A percentile compares a stretch with the other conserved stretches of the same genome.
Evolutionary conservation across 148 eudicot genomes (phyloP).

Genomic region (Camellia granthamiana): DNA sequence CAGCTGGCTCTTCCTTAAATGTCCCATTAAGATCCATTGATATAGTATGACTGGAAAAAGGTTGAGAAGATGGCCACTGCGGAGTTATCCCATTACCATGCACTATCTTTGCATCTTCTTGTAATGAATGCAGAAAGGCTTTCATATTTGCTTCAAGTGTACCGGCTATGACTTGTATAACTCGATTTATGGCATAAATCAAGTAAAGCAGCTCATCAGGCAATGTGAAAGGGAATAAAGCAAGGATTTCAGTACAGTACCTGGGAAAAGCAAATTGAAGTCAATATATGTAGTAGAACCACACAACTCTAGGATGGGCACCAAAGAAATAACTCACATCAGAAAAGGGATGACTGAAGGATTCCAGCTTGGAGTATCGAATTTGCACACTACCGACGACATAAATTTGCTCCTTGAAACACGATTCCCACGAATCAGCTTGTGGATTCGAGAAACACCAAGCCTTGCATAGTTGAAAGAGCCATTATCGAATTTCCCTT

Average conservation of each 20-base stretch:
- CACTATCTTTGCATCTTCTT: constrained; percentile 32
- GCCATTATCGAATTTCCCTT: constrained; percentile 53
- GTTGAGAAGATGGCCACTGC: constrained; percentile 25
- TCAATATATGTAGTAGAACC: neutral
- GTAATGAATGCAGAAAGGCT: constrained; percentile 54
- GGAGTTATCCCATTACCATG: constrained; percentile 47
- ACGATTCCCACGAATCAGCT: constrained; percentile 91
- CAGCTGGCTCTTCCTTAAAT: constrained; percentile 24
- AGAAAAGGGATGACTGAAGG: constrained; percentile 61
- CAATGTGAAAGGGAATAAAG: constrained; percentile 76
- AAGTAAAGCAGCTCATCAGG: constrained; percentile 95
- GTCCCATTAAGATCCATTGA: constrained; percentile 38
- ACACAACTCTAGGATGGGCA: constrained; percentile 9
- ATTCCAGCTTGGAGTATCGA: constrained; percentile 72
- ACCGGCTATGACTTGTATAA: constrained; percentile 93
- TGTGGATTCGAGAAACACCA: constrained; percentile 94
- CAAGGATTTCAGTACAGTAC: constrained; percentile 90
- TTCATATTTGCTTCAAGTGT: constrained; percentile 81
- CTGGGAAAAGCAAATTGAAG: constrained; percentile 36
- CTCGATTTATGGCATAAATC: constrained; percentile 79
- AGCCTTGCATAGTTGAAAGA: constrained; percentile 63
- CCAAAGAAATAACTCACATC: constrained; percentile 45
- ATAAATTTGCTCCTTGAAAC: constrained; percentile 86
- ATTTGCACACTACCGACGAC: constrained; percentile 87
- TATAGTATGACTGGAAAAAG: constrained; percentile 27